A percentile compares a stretch with the other conserved stretches of the same genome.
Conservation (phyloP, 495 filamentous ascomycete species). For the Penicillium canariense region DNA sequence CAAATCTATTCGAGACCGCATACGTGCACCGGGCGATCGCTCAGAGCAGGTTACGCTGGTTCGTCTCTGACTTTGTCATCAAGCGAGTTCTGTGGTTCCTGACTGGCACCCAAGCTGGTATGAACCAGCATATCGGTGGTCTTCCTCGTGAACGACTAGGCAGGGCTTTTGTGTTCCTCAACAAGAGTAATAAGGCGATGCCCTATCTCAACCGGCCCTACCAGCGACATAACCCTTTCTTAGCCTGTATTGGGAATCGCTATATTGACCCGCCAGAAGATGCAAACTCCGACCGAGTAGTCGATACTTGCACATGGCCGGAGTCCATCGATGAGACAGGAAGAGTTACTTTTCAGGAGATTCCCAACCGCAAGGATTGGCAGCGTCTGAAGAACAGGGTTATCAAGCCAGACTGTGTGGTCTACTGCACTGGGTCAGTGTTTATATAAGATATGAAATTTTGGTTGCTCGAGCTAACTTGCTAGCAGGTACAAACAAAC, state of each 20-base stretch:
- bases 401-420: constrained; percentile 15
- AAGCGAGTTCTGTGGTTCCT: constrained; percentile 17
- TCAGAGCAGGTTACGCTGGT: constrained; percentile 14
- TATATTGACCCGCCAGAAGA: constrained; percentile 20
- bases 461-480: background rate
- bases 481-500: constrained; percentile 13
- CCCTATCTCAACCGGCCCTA: constrained; percentile 20
- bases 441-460: background rate
- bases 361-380: constrained; percentile 14
- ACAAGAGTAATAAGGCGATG: constrained; percentile 23
- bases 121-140: constrained; percentile 18
- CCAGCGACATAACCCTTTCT: constrained; percentile 9
- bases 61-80: constrained; percentile 16
- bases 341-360: constrained; percentile 13
- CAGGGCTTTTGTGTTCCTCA: constrained; percentile 17
- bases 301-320: constrained; percentile 21
- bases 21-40: constrained; percentile 18
- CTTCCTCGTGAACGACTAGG: constrained; percentile 14
- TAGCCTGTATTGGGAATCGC: constrained; percentile 15
- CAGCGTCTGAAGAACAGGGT: constrained; percentile 12
- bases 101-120: constrained; percentile 17
- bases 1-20: constrained; percentile 19
- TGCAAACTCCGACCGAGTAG: constrained; percentile 12
- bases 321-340: constrained; percentile 13
- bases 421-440: constrained; percentile 14